phyloP scores from a whole-genome alignment of 805 yeast genomes.

The Schizosaccharomyces japonicus region DNA sequence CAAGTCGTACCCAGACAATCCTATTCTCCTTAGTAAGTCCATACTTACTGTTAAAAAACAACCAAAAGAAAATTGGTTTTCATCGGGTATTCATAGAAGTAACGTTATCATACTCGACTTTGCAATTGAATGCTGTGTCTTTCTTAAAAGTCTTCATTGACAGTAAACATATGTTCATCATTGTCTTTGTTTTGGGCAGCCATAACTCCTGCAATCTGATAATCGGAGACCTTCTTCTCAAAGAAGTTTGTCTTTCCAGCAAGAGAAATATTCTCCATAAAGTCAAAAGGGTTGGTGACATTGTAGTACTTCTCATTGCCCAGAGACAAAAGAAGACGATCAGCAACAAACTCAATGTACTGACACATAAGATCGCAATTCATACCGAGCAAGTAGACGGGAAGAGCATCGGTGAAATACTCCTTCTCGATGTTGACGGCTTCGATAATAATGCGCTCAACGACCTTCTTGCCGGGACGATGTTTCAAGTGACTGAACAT shows the following conservation, averaged over 20 bases:
- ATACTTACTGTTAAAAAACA: no score
- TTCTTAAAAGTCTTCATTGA: conserved; percentile 93
- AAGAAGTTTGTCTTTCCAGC: conserved; percentile 98
- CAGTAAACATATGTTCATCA: conserved; percentile 35
- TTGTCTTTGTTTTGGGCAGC: conserved; percentile 32
- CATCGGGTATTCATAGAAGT: no score
- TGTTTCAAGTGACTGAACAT: conserved; percentile 77
- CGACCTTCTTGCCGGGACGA: conserved; percentile 60
- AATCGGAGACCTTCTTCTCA: conserved; percentile 95
- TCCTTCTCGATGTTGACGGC: conserved; percentile 88
- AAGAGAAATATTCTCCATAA: conserved; percentile 94
- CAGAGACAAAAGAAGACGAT: conserved; percentile 70
- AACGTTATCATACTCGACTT: no score
- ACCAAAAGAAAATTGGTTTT: no score
- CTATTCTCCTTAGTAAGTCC: no score
- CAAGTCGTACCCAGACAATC: no score
- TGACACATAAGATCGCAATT: conserved; percentile 84
- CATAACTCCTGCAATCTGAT: conserved; percentile 98
- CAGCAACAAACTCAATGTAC: conserved; percentile 93
- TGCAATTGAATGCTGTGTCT: no score
- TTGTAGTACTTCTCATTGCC: conserved; percentile 80
- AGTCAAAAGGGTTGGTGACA: conserved; percentile 84
- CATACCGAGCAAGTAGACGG: conserved; percentile 85
- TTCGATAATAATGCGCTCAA: conserved; percentile 72
- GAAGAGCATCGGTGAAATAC: conserved; percentile 85